Conservation (phyloP, 75 land plant species). For the Sequoia sempervirens region DNA sequence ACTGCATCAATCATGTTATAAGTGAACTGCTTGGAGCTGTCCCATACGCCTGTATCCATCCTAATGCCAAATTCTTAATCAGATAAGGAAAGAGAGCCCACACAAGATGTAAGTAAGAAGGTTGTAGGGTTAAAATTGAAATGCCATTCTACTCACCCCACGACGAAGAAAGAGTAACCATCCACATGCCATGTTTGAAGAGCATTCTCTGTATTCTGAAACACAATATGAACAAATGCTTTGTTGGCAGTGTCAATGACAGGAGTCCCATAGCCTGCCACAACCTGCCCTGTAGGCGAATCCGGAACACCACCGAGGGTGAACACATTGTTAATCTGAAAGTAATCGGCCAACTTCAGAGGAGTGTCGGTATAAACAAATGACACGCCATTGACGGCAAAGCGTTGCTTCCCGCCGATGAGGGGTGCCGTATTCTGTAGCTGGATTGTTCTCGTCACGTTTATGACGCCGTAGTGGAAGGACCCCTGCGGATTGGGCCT, state of each 20-base stretch:
- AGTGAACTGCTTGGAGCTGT: slow-evolving; percentile 20
- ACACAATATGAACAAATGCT: slow-evolving; percentile 49
- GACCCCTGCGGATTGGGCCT: slow-evolving; percentile 79
- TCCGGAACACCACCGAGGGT: slow-evolving; percentile 44
- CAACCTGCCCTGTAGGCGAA: slow-evolving; percentile 24
- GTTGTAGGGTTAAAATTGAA: not conserved
- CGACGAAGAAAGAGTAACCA: slow-evolving; percentile 64
- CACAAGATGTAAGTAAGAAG: not conserved
- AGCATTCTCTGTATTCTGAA: slow-evolving; percentile 43
- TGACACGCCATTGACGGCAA: slow-evolving; percentile 58
- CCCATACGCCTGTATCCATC: slow-evolving; percentile 58
- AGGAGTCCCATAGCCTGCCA: slow-evolving; percentile 33
- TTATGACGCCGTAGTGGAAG: slow-evolving; percentile 56
- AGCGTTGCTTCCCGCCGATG: slow-evolving; percentile 43
- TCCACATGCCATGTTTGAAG: slow-evolving; percentile 62
- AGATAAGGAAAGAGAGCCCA: not conserved
- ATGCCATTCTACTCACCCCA: slow-evolving; percentile 42
- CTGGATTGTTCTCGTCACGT: slow-evolving; percentile 33
- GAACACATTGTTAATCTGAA: slow-evolving; percentile 51
- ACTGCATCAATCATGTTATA: slow-evolving; percentile 68
- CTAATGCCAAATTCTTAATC: slow-evolving; percentile 9
- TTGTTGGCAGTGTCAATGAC: slow-evolving; percentile 42
- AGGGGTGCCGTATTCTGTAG: slow-evolving; percentile 32
- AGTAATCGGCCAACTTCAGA: slow-evolving; percentile 65
- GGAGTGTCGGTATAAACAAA: slow-evolving; percentile 50